phyloP scores from a whole-genome alignment of 345 rosid species.

The Populus davidiana region DNA sequence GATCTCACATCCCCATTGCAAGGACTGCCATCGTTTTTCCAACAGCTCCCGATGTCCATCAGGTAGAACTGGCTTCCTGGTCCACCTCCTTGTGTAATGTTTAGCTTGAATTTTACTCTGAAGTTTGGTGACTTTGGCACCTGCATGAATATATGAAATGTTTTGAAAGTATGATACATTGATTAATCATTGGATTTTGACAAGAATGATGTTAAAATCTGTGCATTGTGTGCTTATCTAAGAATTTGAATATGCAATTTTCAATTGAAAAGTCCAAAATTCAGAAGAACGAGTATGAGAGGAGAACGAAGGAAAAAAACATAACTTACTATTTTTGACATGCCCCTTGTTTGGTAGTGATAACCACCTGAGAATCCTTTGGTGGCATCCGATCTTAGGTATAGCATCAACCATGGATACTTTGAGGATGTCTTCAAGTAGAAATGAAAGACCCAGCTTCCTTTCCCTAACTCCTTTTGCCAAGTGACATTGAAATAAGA shows the following conservation, averaged over 20 bases:
- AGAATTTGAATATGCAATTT: no score
- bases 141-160: neutral
- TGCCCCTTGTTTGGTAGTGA: constrained; percentile 75
- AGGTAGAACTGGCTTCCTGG: constrained; percentile 69
- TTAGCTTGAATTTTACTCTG: constrained; percentile 54
- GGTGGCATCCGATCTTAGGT: constrained; percentile 86
- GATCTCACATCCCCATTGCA: constrained; percentile 65
- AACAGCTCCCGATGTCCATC: constrained; percentile 77
- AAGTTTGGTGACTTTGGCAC: constrained; percentile 72
- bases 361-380: constrained; percentile 72
- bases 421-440: constrained; percentile 62
- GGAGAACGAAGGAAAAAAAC: neutral
- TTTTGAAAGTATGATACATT: neutral
- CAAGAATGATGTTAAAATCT: no score
- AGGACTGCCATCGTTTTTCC: constrained; percentile 71
- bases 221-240: no score
- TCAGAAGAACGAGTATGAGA: no score
- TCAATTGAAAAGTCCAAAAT: no score
- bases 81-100: constrained; percentile 75
- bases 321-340: constrained; percentile 47
- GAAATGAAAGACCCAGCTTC: constrained; percentile 69
- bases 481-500: constrained; percentile 67
- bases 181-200: no score
- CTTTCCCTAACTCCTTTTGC: constrained; percentile 66
- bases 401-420: constrained; percentile 91